phyloP scores from a whole-genome alignment of 306 rosid species.

The Cajanus cajan region DNA sequence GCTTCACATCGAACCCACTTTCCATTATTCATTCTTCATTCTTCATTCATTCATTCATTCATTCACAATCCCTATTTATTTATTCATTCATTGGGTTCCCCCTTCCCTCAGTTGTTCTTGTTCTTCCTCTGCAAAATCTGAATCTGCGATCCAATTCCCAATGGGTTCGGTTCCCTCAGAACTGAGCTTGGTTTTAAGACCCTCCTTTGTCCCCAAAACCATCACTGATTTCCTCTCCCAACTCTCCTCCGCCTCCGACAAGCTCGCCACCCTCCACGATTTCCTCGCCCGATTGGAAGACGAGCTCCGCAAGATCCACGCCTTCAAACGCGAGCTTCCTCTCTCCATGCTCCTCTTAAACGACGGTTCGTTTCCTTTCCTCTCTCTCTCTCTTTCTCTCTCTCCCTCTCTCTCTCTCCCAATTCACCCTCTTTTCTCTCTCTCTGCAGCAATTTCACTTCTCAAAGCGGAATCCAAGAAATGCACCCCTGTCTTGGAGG shows the following conservation, averaged over 20 bases:
- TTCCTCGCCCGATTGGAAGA: slow-evolving; percentile 58
- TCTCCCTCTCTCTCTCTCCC: neutral
- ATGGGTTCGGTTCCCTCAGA: slow-evolving; percentile 82
- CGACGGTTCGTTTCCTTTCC: slow-evolving; percentile 58
- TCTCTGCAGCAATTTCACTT: slow-evolving; percentile 52
- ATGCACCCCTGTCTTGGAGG: slow-evolving; percentile 77
- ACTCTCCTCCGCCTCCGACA: slow-evolving; percentile 42
- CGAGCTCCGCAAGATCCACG: slow-evolving; percentile 83
- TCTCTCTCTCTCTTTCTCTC: neutral
- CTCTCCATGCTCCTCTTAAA: slow-evolving; percentile 77
- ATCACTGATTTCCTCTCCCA: slow-evolving; percentile 61
- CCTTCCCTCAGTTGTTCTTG: slow-evolving; percentile 4
- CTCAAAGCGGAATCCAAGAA: slow-evolving; percentile 59
- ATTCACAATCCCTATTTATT: neutral
- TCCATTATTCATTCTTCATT: neutral
- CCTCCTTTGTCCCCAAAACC: slow-evolving; percentile 67
- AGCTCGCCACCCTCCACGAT: slow-evolving; percentile 47
- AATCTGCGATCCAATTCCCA: neutral
- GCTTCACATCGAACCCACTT: slow-evolving; percentile 33
- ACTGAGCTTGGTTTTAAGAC: slow-evolving; percentile 77
- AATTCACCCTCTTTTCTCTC: neutral
- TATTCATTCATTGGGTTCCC: neutral
- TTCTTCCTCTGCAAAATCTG: neutral
- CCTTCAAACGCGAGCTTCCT: slow-evolving; percentile 94
- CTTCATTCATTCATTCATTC: too few relatives aligned